phyloP scores from a whole-genome alignment of 768 basidiomycete genomes.

The Mycena vulgaris region DNA sequence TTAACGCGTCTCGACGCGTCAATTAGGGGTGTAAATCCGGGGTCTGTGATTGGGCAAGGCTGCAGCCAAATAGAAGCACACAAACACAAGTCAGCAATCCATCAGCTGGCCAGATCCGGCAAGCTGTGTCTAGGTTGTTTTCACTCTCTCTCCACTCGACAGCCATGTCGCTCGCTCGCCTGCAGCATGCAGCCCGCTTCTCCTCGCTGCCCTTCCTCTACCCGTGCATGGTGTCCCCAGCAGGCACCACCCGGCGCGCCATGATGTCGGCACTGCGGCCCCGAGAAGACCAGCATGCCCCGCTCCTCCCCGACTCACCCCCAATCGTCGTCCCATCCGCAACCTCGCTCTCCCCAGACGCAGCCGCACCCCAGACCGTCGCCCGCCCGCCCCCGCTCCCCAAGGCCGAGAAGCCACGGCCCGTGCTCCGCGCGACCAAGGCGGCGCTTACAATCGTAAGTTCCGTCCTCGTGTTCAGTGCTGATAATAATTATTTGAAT shows the following conservation, averaged over 20 bases:
- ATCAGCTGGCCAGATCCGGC: neutral
- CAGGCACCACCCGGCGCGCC: conserved; percentile 64
- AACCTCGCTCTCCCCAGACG: conserved; percentile 66
- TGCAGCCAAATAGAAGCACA: neutral
- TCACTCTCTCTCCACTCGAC: conserved; percentile 44
- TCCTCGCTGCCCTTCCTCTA: conserved; percentile 51
- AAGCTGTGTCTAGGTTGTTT: conserved; percentile 4
- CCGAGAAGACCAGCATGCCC: conserved; percentile 44
- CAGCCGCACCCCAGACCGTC: conserved; percentile 79
- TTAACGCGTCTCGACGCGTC: neutral
- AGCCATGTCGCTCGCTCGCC: conserved; percentile 48
- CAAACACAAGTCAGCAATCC: neutral
- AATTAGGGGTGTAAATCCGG: neutral
- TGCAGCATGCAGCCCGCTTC: conserved; percentile 51
- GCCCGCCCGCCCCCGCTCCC: conserved; percentile 82
- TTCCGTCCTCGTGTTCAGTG: conserved; percentile 10
- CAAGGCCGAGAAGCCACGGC: conserved; percentile 73
- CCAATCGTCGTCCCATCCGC: conserved; percentile 66
- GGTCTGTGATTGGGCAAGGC: conserved; percentile 9
- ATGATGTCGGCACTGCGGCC: conserved; percentile 78
- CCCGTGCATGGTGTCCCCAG: conserved; percentile 49
- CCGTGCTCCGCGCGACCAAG: conserved; percentile 78
- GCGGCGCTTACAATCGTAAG: conserved; percentile 84
- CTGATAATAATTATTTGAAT: conserved; percentile 2
- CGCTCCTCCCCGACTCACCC: conserved; percentile 61